Base-by-base conservation (phyloP, 1,284 basidiomycete species). In the Violaceomyces palustris region DNA sequence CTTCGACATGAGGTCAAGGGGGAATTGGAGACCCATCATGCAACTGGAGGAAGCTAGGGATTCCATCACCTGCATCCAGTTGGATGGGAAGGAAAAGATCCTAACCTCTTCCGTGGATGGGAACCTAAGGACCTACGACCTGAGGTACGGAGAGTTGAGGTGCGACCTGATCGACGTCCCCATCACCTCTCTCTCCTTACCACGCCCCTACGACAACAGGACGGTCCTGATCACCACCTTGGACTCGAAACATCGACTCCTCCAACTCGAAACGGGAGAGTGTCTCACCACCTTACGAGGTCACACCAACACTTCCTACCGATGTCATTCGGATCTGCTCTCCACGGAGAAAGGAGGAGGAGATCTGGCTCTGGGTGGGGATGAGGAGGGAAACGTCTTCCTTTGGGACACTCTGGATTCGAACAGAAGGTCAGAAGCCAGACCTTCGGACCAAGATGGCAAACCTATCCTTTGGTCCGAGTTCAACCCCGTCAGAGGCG, bases 91-190 rank as follows among this genome's bases (percentile, higher is more conserved):
- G n/a, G n/a, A n/a, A n/a, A n/a, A n/a, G n/a, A n/a, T n/a, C n/a
- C n/a, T n/a, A n/a, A 80, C 88, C 0, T 88, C 88, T 1, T 90
- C 87, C 0, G 84, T 93, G 2, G 94, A 99, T 61, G 93, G 94
- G 1, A 80, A 85, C 63, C 82, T 96, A 25, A 82, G 94, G 18
- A 87, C 86, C 1, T 97, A 97, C 74, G 94, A 98, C 74, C 76
- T 98, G 24, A 83, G 93, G 35, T 88, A 85, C 77, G 94, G 94
- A 18, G 82, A 91, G 72, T 75, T 96, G 22, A 81, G 84, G 4
- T 80, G 85, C 35, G 94, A 99, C 74, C 90, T 84, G 62, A 81
- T 98, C 48, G 90, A 91, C 9, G 81, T 52, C 8, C 55, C 67
- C 1, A 84, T 97, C 26, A 86, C 87, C 0, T 84, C 86, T 18